Conservation (phyloP, 345 rosid genomes). For the Acer negundo region DNA sequence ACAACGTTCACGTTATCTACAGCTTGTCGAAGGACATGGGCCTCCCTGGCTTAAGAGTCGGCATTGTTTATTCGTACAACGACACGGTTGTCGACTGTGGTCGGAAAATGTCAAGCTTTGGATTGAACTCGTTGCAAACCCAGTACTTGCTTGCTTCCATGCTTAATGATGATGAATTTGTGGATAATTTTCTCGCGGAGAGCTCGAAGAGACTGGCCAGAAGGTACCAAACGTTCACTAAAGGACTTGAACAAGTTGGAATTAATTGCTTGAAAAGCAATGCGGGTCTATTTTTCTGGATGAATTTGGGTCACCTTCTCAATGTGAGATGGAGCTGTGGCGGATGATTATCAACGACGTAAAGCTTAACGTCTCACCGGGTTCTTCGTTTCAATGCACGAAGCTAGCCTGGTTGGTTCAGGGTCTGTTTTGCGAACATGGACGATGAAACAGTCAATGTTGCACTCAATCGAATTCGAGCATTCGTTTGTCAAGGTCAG, state of each 20-base stretch:
- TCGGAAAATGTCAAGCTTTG: slow-evolving; percentile 86
- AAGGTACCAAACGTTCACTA: slow-evolving; percentile 47
- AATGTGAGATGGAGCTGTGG: slow-evolving; percentile 68
- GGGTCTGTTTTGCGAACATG: slow-evolving; percentile 91
- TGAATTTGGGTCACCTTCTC: slow-evolving; percentile 68
- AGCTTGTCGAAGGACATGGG: slow-evolving; percentile 97
- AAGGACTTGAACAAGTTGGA: slow-evolving; percentile 48
- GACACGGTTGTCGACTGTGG: slow-evolving; percentile 61
- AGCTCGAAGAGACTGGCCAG: slow-evolving; percentile 52
- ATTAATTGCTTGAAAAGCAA: slow-evolving; percentile 57
- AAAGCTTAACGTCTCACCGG: slow-evolving; percentile 84
- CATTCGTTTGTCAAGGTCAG: slow-evolving; percentile 37
- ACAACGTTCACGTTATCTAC: slow-evolving; percentile 71
- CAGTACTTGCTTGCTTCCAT: slow-evolving; percentile 67
- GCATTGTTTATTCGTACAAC: slow-evolving; percentile 77
- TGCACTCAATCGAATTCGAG: slow-evolving; percentile 59
- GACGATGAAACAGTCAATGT: slow-evolving; percentile 57
- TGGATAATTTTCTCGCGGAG: slow-evolving; percentile 47
- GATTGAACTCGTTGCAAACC: slow-evolving; percentile 77
- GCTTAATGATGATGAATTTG: slow-evolving; percentile 67
- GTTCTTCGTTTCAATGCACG: slow-evolving; percentile 66
- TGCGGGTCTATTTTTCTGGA: slow-evolving; percentile 79
- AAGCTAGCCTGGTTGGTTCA: slow-evolving; percentile 93
- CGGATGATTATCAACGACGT: slow-evolving; percentile 55
- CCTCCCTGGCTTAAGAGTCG: slow-evolving; percentile 80